phyloP scores from a whole-genome alignment of 2,329 filamentous ascomycete species.

The Fusarium sp. region DNA sequence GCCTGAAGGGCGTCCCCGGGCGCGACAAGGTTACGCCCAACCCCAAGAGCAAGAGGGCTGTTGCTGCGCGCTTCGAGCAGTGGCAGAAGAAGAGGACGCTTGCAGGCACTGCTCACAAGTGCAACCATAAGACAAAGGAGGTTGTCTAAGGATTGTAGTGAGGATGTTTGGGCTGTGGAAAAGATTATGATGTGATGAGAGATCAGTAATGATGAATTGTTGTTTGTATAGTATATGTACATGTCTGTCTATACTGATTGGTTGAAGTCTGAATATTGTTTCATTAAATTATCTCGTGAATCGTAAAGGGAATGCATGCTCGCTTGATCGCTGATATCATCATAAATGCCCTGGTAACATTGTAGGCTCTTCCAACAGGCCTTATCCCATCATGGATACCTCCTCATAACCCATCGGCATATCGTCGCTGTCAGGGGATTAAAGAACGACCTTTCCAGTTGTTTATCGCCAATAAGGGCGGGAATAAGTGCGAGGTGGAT shows the following conservation, averaged over 20 bases:
- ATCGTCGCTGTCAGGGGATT: accelerated
- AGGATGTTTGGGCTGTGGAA: not conserved
- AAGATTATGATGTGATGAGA: not conserved
- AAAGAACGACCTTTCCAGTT: accelerated
- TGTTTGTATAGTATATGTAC: constrained; percentile 20
- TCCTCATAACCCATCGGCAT: not conserved
- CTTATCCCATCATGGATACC: not conserved
- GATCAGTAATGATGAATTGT: constrained; percentile 5
- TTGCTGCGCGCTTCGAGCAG: constrained; percentile 45
- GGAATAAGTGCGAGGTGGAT: constrained; percentile 19
- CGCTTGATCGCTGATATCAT: constrained; percentile 7
- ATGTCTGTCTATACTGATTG: not conserved
- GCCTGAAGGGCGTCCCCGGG: constrained; percentile 52
- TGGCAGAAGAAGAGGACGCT: constrained; percentile 46
- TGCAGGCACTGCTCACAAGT: constrained; percentile 49
- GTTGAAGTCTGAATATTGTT: not conserved
- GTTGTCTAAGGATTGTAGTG: constrained; percentile 27
- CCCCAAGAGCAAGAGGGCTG: constrained; percentile 44
- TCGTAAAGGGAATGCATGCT: constrained; percentile 14
- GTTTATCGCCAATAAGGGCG: constrained; percentile 12
- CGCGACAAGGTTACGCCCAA: constrained; percentile 51
- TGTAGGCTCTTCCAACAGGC: not conserved
- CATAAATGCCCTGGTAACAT: not conserved
- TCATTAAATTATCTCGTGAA: constrained; percentile 4
- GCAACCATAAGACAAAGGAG: constrained; percentile 45